phyloP scores from a whole-genome alignment of 2,329 filamentous ascomycete species.

The Didymella segeticola region DNA sequence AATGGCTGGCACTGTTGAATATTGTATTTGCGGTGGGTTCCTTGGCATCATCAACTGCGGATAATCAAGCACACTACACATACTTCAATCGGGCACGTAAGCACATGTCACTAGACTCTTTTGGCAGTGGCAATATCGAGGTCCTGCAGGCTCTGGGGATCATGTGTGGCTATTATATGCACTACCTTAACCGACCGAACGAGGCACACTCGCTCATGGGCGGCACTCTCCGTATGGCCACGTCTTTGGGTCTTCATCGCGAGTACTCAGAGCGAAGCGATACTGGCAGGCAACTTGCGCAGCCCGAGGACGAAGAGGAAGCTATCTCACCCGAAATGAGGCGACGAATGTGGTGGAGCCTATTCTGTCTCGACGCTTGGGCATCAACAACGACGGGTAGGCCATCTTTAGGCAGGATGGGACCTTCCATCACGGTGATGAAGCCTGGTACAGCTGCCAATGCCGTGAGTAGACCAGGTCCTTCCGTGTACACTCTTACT shows the following conservation, averaged over 20 bases:
- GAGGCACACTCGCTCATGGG: slow-evolving; percentile 77
- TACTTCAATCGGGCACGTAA: slow-evolving; percentile 74
- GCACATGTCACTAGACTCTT: slow-evolving; percentile 69
- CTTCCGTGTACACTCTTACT: not conserved
- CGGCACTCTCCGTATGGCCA: slow-evolving; percentile 76
- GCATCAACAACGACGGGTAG: slow-evolving; percentile 53
- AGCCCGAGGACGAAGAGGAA: slow-evolving; percentile 37
- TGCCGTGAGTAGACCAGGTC: slow-evolving; percentile 29
- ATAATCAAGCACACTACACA: slow-evolving; percentile 70
- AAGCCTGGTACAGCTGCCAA: slow-evolving; percentile 44
- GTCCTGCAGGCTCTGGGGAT: slow-evolving; percentile 74
- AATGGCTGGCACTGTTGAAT: slow-evolving; percentile 76
- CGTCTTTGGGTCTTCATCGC: slow-evolving; percentile 73
- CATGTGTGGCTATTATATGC: slow-evolving; percentile 77
- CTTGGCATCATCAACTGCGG: slow-evolving; percentile 68
- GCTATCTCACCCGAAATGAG: slow-evolving; percentile 49
- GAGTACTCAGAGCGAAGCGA: slow-evolving; percentile 58
- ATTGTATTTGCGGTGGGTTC: slow-evolving; percentile 80
- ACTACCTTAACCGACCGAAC: slow-evolving; percentile 79
- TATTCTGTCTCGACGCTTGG: slow-evolving; percentile 55
- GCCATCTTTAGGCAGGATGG: slow-evolving; percentile 50
- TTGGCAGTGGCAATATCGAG: slow-evolving; percentile 75
- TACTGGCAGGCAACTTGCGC: slow-evolving; percentile 23
- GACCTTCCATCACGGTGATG: slow-evolving; percentile 48
- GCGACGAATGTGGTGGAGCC: slow-evolving; percentile 54